Conservation (phyloP, 306 rosid genomes). For the Elaeagnus macrophylla region DNA sequence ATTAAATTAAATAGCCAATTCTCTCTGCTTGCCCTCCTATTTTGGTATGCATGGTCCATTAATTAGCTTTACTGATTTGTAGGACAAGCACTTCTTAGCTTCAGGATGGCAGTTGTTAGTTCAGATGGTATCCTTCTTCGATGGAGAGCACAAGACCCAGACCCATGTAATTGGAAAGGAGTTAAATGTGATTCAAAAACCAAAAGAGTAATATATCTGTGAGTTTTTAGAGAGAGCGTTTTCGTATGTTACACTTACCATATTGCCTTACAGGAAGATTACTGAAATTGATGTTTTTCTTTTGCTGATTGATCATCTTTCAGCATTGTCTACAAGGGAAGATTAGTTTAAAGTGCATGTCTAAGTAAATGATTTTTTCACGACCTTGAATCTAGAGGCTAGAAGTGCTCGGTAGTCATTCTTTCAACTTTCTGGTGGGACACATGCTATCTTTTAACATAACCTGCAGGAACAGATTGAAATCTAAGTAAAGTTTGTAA, state of each 20-base stretch:
- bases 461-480: too few species aligned
- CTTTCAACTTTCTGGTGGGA: too few species aligned
- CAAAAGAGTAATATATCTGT: conserved; percentile 81
- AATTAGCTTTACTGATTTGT: conserved; percentile 17
- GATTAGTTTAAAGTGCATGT: too few species aligned
- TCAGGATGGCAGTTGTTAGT: conserved; percentile 54
- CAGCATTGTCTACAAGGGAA: too few species aligned
- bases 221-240: too few species aligned
- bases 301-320: too few species aligned
- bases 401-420: too few species aligned
- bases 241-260: too few species aligned
- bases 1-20: background rate
- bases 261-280: background rate
- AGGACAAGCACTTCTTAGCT: conserved; percentile 82
- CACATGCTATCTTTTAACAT: too few species aligned
- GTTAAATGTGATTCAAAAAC: conserved; percentile 74
- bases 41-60: background rate
- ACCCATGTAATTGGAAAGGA: conserved; percentile 91
- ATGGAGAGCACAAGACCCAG: conserved; percentile 89
- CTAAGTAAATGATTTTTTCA: too few species aligned
- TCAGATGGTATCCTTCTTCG: conserved; percentile 65
- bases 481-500: too few species aligned
- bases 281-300: background rate
- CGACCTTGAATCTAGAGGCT: too few species aligned
- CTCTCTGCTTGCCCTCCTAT: background rate